phyloP scores from a whole-genome alignment of 2,329 filamentous ascomycete species.

The Hirsutella minnesotensis region DNA sequence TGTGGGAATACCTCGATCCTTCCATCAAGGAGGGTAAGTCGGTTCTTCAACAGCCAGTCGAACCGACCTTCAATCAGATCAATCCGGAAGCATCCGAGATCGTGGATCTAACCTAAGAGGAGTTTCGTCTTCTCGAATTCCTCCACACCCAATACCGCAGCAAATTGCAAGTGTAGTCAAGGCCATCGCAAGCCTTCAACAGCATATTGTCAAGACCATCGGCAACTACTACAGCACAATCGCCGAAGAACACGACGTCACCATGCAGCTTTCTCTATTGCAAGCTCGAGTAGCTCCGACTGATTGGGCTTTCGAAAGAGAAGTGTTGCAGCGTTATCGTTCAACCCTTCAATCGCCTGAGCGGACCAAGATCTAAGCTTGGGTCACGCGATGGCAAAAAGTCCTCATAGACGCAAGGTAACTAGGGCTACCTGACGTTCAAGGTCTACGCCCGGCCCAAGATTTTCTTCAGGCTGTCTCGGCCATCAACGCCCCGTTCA shows the following conservation, averaged over 20 bases:
- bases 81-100: neutral
- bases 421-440: neutral
- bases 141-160: neutral
- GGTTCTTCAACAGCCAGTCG: too few relatives aligned
- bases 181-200: neutral
- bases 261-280: neutral
- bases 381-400: neutral
- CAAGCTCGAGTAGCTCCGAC: neutral
- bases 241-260: neutral
- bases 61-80: neutral
- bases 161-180: neutral
- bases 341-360: neutral
- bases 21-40: too few relatives aligned
- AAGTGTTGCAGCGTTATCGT: neutral
- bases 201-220: neutral
- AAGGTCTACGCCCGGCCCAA: neutral
- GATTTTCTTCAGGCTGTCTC: neutral
- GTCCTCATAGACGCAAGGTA: neutral
- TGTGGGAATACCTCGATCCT: too few relatives aligned
- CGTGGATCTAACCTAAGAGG: neutral
- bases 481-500: neutral
- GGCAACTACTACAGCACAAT: neutral
- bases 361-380: neutral
- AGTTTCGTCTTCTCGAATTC: neutral
- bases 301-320: neutral